Percentiles rank a stretch among this genome's conserved stretches.
Evolutionary conservation across 2,329 filamentous ascomycete species (phyloP).

Genomic region (Hypoxylon sp.): DNA sequence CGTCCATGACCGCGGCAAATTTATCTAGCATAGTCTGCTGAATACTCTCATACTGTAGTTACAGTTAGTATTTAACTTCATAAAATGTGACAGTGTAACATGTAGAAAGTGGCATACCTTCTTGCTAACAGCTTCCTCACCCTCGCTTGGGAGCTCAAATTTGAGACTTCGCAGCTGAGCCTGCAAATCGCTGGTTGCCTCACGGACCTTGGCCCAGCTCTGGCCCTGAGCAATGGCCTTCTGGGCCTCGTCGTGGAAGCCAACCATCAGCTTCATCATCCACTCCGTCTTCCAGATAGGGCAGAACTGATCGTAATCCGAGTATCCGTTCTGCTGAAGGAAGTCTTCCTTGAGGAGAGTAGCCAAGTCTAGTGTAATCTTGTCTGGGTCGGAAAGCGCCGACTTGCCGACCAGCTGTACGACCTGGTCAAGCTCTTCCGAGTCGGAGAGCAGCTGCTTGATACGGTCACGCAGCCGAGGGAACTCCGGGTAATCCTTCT

Average conservation of each 20-base stretch:
- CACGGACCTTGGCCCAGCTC: constrained; percentile 91
- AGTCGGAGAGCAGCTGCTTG: constrained; percentile 92
- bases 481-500: constrained; percentile 94
- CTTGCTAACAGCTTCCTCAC: constrained; percentile 82
- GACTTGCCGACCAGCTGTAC: constrained; percentile 99
- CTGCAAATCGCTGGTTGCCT: constrained; percentile 89
- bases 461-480: constrained; percentile 92
- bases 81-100: neutral
- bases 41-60: constrained; percentile 84
- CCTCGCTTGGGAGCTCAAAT: constrained; percentile 92
- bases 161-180: constrained; percentile 89
- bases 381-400: constrained; percentile 93
- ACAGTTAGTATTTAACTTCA: constrained; percentile 16
- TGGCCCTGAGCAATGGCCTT: constrained; percentile 93
- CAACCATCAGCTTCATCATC: constrained; percentile 99
- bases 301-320: constrained; percentile 98
- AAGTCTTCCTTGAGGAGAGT: constrained; percentile 97
- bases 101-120: constrained; percentile 69
- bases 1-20: constrained; percentile 95
- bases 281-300: constrained; percentile 99
- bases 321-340: constrained; percentile 98
- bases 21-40: constrained; percentile 95
- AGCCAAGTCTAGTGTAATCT: constrained; percentile 96
- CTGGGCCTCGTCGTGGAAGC: constrained; percentile 96
- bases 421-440: constrained; percentile 97